A percentile compares a stretch with the other conserved stretches of the same genome.
phyloP scores from a whole-genome alignment of 768 basidiomycete species.

The Sarcodon sp. region DNA sequence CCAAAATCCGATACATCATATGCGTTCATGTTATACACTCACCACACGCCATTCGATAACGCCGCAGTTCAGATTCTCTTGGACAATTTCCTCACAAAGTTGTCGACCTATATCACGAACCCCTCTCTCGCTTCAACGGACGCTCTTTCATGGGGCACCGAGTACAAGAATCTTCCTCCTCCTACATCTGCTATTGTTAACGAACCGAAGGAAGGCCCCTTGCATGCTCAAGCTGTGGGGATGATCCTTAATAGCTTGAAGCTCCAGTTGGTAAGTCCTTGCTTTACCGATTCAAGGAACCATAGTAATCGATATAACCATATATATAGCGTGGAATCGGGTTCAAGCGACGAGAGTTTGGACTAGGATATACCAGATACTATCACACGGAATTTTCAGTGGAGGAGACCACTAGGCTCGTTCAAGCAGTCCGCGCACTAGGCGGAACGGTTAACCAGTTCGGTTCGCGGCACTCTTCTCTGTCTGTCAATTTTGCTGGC shows the following conservation, averaged over 20 bases:
- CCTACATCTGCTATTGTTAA: slow-evolving; percentile 4
- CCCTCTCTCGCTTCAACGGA: too few relatives aligned
- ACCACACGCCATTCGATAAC: slow-evolving; percentile 14
- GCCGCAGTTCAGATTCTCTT: slow-evolving; percentile 11
- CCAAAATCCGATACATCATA: slow-evolving; percentile 2
- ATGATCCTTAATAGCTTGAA: not conserved
- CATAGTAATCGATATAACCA: too few relatives aligned
- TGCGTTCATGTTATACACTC: slow-evolving; percentile 12
- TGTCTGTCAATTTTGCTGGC: not conserved
- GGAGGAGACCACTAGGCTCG: slow-evolving; percentile 7
- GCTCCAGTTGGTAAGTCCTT: not conserved
- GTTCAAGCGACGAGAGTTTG: not conserved
- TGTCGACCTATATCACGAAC: slow-evolving; percentile 1
- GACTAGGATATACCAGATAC: slow-evolving; percentile 1
- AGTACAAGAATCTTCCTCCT: slow-evolving; percentile 11
- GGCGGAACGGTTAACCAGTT: too few relatives aligned
- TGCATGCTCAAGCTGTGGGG: slow-evolving; percentile 6
- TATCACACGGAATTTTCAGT: slow-evolving; percentile 7
- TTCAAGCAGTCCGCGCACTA: not conserved
- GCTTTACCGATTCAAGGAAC: not conserved
- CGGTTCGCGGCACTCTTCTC: too few relatives aligned
- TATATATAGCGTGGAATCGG: not conserved
- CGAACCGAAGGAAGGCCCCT: slow-evolving; percentile 8
- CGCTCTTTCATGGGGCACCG: slow-evolving; percentile 8
- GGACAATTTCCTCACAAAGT: slow-evolving; percentile 6